phyloP scores from a whole-genome alignment of 305 asterid genomes.

The Euphrasia arctica region DNA sequence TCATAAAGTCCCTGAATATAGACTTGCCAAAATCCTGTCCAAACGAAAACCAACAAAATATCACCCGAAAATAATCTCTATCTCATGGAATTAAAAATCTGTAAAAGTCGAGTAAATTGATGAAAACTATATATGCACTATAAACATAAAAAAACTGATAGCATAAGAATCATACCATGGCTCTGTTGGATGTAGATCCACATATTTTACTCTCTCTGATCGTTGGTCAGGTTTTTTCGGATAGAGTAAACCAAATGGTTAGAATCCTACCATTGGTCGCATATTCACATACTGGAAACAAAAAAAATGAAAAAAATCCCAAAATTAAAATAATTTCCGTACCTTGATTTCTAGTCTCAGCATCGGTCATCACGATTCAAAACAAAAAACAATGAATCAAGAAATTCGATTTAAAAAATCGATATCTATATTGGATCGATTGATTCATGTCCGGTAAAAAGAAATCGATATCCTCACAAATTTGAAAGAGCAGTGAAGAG shows the following conservation, averaged over 20 bases:
- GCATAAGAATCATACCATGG: slow-evolving; percentile 62
- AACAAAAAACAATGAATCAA: slow-evolving; percentile 17
- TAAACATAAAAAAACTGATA: slow-evolving; percentile 4
- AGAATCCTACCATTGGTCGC: slow-evolving; percentile 22
- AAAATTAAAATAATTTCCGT: slow-evolving; percentile 24
- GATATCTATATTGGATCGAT: background rate
- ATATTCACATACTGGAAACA: slow-evolving; percentile 11
- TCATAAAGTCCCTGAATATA: slow-evolving; percentile 85
- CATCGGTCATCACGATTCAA: slow-evolving; percentile 24
- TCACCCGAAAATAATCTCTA: background rate
- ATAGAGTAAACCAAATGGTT: slow-evolving; percentile 30
- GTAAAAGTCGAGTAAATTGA: slow-evolving; percentile 6
- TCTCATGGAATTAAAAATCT: background rate
- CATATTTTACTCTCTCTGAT: slow-evolving; percentile 93
- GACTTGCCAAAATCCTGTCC: slow-evolving; percentile 79
- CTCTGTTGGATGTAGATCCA: slow-evolving; percentile 97
- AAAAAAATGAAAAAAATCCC: slow-evolving; percentile 3
- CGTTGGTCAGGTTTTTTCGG: slow-evolving; percentile 94
- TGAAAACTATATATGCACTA: slow-evolving; percentile 18
- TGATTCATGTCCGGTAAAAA: too few species aligned
- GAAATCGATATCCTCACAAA: too few species aligned
- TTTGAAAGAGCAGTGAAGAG: too few species aligned
- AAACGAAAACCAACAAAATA: slow-evolving; percentile 20
- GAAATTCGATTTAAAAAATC: slow-evolving; percentile 39
- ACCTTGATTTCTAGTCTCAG: slow-evolving; percentile 95